Conservation (phyloP, 2,329 filamentous ascomycete species). For the Diaporthe sp. region DNA sequence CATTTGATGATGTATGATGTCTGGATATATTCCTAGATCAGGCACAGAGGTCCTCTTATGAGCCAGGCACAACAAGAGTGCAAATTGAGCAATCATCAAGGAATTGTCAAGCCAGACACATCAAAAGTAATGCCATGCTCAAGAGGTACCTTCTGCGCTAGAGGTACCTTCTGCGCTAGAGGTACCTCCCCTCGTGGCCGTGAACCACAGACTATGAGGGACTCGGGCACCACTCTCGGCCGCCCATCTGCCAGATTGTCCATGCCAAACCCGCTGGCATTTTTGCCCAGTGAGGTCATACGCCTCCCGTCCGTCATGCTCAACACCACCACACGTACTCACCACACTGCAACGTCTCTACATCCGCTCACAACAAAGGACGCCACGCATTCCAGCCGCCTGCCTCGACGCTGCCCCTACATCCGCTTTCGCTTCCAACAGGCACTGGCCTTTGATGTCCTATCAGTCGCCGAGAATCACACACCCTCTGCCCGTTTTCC, state of each 20-base stretch:
- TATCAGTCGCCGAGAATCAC: neutral
- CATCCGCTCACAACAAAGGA: slow-evolving; percentile 11
- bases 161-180: slow-evolving; percentile 20
- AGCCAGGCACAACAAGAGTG: neutral
- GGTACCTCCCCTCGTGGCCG: slow-evolving; percentile 23
- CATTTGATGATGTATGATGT: neutral
- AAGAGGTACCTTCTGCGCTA: neutral
- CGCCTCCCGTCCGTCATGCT: neutral
- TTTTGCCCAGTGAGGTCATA: slow-evolving; percentile 32
- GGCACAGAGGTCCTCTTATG: accelerated
- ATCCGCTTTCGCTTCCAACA: slow-evolving; percentile 12
- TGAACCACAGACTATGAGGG: neutral
- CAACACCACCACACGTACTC: neutral
- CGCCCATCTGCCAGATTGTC: slow-evolving; percentile 17
- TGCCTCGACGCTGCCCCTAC: neutral
- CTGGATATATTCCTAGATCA: neutral
- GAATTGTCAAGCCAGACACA: neutral
- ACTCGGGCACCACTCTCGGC: slow-evolving; percentile 3
- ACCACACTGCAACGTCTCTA: neutral
- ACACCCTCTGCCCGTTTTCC: neutral
- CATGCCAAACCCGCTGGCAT: slow-evolving; percentile 21
- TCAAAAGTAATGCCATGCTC: neutral
- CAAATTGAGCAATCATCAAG: neutral
- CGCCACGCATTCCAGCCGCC: slow-evolving; percentile 24
- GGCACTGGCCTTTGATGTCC: neutral